Evolutionary conservation across 2,329 filamentous ascomycete species (phyloP).

Genomic region (Fusarium continuum): DNA sequence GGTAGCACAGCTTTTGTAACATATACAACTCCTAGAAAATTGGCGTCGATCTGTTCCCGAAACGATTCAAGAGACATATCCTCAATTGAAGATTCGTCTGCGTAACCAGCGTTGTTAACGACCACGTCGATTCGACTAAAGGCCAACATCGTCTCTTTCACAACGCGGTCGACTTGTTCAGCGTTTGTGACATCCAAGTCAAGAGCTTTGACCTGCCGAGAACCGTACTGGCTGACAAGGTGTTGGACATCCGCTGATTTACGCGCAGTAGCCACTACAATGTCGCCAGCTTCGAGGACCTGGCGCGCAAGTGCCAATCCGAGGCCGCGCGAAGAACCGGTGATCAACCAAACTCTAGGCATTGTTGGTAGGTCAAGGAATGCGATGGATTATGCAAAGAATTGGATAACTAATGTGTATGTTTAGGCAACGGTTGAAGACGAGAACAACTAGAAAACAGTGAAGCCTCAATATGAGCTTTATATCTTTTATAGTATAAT

Average conservation of each 20-base stretch:
- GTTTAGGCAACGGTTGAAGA: no score
- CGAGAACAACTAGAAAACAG: no score
- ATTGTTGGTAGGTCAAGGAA: no score
- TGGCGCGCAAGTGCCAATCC: slow-evolving; percentile 52
- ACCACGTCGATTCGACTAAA: slow-evolving; percentile 67
- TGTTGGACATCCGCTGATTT: slow-evolving; percentile 46
- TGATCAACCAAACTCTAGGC: slow-evolving; percentile 62
- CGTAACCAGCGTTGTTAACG: slow-evolving; percentile 69
- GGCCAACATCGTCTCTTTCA: slow-evolving; percentile 49
- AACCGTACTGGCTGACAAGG: slow-evolving; percentile 50
- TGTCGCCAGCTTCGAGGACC: slow-evolving; percentile 51
- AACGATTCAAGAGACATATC: slow-evolving; percentile 58
- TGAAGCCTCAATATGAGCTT: no score
- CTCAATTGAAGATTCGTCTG: slow-evolving; percentile 62
- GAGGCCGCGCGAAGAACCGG: slow-evolving; percentile 59
- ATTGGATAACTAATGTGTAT: no score
- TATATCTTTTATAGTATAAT: no score
- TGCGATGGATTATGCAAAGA: no score
- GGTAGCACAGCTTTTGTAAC: slow-evolving; percentile 57
- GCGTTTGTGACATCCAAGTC: slow-evolving; percentile 58
- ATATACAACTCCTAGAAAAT: slow-evolving; percentile 65
- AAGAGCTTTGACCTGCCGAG: slow-evolving; percentile 56
- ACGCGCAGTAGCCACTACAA: slow-evolving; percentile 57
- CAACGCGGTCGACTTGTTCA: slow-evolving; percentile 56
- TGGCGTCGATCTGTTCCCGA: slow-evolving; percentile 64